A percentile compares a stretch with the other conserved stretches of the same genome.
Evolutionary conservation across 2,329 filamentous ascomycete species (phyloP).

Genomic region (Ascochyta lentis): DNA sequence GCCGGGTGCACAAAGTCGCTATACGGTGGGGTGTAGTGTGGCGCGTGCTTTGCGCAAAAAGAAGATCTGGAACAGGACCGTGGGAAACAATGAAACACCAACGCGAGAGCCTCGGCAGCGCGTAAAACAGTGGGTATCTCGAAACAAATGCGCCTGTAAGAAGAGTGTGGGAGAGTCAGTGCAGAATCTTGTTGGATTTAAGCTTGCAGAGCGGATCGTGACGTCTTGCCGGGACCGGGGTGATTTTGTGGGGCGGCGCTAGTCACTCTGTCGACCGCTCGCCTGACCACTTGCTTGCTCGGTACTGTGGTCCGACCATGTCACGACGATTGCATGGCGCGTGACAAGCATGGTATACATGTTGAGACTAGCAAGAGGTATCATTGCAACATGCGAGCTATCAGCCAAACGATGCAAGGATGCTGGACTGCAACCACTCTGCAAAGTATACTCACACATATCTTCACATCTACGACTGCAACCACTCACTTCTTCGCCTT

Average conservation of each 20-base stretch:
- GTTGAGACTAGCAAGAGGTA: neutral
- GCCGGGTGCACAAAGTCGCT: neutral
- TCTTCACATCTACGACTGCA: neutral
- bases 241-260: constrained; percentile 4
- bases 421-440: neutral
- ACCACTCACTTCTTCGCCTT: constrained; percentile 28
- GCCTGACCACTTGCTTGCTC: constrained; percentile 6
- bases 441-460: neutral
- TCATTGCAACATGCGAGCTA: constrained; percentile 5
- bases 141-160: constrained; percentile 10
- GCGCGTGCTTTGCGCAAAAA: neutral
- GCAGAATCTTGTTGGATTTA: constrained; percentile 14
- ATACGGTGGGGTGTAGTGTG: neutral
- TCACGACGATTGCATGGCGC: neutral
- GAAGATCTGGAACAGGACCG: neutral
- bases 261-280: neutral
- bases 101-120: neutral
- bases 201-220: constrained; percentile 16
- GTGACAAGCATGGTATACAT: neutral
- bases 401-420: neutral
- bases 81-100: neutral
- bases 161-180: constrained; percentile 1
- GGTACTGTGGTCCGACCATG: neutral
- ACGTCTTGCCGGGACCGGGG: constrained; percentile 3
- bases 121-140: constrained; percentile 15